Percentiles rank a stretch among this genome's conserved stretches.
Conservation (phyloP, 2,329 filamentous ascomycete genomes). For the Epichloe bromicola region DNA sequence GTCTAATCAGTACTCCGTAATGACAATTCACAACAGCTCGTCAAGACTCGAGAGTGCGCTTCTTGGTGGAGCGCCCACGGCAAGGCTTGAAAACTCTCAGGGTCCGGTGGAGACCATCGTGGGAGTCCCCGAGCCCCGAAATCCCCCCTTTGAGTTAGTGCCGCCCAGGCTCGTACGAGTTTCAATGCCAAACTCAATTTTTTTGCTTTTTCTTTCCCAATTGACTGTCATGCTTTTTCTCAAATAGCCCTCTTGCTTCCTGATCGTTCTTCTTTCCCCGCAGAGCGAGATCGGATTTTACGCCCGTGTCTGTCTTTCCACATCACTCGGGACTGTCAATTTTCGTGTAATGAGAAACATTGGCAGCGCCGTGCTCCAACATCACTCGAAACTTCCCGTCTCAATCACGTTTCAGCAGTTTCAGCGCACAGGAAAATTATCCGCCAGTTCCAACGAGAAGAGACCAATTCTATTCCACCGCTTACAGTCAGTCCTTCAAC, state of each 20-base stretch:
- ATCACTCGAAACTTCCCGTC: background rate
- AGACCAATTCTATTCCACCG: background rate
- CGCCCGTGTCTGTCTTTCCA: too few species aligned
- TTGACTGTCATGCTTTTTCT: background rate
- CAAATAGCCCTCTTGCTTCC: too few species aligned
- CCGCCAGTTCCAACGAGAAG: background rate
- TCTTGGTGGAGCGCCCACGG: background rate
- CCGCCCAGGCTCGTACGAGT: too few species aligned
- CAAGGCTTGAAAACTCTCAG: background rate
- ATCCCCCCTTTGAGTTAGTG: too few species aligned
- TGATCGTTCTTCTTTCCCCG: too few species aligned
- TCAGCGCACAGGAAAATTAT: too few species aligned
- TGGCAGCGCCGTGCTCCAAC: background rate
- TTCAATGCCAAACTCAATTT: background rate
- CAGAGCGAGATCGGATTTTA: too few species aligned
- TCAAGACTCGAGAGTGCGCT: too few species aligned
- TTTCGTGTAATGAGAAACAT: too few species aligned
- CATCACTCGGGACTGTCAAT: too few species aligned
- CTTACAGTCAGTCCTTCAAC: background rate
- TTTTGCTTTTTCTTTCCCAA: background rate
- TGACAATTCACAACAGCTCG: too few species aligned
- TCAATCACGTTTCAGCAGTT: background rate
- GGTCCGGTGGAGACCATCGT: background rate
- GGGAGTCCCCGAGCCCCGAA: background rate
- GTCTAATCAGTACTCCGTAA: too few species aligned